Conservation (phyloP, 2,329 filamentous ascomycete genomes). For the Ramichloridium luteum region DNA sequence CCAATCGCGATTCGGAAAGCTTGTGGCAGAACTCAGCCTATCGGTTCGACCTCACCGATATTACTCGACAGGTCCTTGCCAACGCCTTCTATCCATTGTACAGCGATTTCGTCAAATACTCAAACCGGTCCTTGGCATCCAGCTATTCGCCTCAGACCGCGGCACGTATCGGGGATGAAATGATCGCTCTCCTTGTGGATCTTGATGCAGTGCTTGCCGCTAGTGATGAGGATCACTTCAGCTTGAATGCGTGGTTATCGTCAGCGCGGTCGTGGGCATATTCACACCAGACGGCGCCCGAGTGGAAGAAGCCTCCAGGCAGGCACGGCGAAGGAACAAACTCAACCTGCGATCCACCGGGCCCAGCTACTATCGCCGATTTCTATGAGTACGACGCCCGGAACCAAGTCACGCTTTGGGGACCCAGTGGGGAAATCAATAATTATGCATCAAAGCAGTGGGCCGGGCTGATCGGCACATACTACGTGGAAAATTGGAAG, state of each 20-base stretch:
- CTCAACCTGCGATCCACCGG: too few species aligned
- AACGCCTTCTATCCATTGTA: constrained; percentile 36
- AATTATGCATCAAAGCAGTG: constrained; percentile 42
- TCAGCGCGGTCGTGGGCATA: constrained; percentile 26
- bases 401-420: constrained; percentile 42
- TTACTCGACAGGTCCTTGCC: constrained; percentile 37
- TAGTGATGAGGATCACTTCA: constrained; percentile 28
- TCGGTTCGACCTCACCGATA: constrained; percentile 37
- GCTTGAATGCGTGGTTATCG: constrained; percentile 31
- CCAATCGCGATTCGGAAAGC: constrained; percentile 15
- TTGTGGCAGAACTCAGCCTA: constrained; percentile 35
- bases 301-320: too few species aligned
- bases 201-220: constrained; percentile 33
- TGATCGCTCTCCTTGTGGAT: constrained; percentile 26
- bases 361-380: too few species aligned
- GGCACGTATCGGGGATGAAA: constrained; percentile 17
- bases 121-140: constrained; percentile 17
- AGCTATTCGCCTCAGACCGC: constrained; percentile 15
- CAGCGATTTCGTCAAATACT: constrained; percentile 25
- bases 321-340: too few species aligned
- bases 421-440: constrained; percentile 34
- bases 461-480: constrained; percentile 35
- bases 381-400: constrained; percentile 37
- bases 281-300: constrained; percentile 9
- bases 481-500: constrained; percentile 37